These are phyloP conservation scores for Spinellus fusiger DNA, from an alignment of 192 early-diverging fungal genomes.

Conservation along the genomic window DNA sequence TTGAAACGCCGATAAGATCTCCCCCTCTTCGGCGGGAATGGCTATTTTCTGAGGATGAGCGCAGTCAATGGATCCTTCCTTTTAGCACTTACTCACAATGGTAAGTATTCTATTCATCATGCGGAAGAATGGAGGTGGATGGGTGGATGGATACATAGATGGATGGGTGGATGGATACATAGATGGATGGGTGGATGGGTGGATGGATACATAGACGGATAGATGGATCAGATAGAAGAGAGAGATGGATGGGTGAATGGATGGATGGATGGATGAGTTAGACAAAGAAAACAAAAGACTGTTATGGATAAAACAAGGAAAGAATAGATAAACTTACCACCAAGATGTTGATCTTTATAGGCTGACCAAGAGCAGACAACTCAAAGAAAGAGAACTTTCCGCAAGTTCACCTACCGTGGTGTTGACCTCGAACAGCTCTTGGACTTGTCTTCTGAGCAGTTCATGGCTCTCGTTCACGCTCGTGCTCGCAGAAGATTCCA, in stretches of 20 bases:
- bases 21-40: background rate
- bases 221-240: background rate
- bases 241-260: no score
- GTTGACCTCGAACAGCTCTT: conserved; percentile 95
- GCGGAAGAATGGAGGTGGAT: background rate
- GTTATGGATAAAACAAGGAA: no score
- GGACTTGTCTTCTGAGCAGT: conserved; percentile 86
- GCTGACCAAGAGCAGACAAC: conserved; percentile 21
- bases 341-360: background rate
- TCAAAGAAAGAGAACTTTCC: conserved; percentile 91
- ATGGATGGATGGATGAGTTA: no score
- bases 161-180: background rate
- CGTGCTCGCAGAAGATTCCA: conserved; percentile 97
- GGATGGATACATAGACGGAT: background rate
- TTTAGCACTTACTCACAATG: background rate
- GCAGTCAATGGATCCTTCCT: background rate
- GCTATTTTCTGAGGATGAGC: background rate
- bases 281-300: no score
- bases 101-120: no score
- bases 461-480: conserved; percentile 90
- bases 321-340: no score
- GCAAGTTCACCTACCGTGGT: conserved; percentile 97
- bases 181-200: background rate
- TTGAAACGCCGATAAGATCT: background rate
- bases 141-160: background rate